phyloP scores from a whole-genome alignment of 495 filamentous ascomycete genomes.

The Neurospora tetraspora region DNA sequence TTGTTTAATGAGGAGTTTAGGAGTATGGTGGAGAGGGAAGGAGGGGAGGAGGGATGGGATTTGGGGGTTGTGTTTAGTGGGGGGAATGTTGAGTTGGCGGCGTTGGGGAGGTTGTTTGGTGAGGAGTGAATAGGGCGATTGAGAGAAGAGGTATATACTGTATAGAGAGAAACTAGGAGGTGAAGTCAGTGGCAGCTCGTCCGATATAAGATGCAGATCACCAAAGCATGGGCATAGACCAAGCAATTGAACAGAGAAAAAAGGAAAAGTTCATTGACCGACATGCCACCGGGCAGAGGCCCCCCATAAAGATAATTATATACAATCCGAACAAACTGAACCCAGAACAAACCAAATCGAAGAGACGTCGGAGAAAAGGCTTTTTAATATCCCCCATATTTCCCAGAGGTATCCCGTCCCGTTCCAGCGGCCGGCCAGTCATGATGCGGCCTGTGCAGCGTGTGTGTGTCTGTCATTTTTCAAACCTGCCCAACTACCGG shows the following conservation, averaged over 20 bases:
- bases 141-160: neutral
- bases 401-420: slow-evolving; percentile 14
- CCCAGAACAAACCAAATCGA: neutral
- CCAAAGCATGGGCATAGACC: neutral
- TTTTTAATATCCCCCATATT: neutral
- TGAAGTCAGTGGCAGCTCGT: neutral
- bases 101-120: slow-evolving; percentile 53
- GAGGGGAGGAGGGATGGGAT: slow-evolving; percentile 70
- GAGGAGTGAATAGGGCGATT: neutral
- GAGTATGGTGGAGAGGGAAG: slow-evolving; percentile 56
- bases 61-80: slow-evolving; percentile 80
- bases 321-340: neutral
- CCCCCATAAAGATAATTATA: neutral
- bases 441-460: neutral
- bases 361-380: neutral
- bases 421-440: neutral
- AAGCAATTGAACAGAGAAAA: neutral
- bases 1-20: slow-evolving; percentile 82
- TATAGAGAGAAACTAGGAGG: neutral
- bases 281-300: neutral
- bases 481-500: neutral
- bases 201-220: neutral
- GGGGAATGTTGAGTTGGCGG: slow-evolving; percentile 82
- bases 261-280: neutral
- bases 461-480: neutral